A percentile compares a stretch with the other conserved stretches of the same genome.
phyloP scores from a whole-genome alignment of 257 asterid species.

The Salvia miltiorrhiza region DNA sequence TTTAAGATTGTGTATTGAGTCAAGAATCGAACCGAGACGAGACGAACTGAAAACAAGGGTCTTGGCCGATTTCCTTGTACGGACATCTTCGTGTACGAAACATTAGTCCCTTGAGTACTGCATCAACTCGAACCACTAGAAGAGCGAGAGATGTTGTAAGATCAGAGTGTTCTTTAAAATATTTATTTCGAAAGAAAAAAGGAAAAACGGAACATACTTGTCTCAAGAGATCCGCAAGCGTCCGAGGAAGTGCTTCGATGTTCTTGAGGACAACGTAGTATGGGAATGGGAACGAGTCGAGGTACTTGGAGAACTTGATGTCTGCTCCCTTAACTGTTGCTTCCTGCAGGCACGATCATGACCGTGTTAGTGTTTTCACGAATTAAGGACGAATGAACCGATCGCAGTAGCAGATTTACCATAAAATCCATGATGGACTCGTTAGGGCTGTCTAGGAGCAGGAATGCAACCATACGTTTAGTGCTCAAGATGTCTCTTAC shows the following conservation, averaged over 20 bases:
- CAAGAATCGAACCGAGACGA: no score
- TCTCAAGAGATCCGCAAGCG: conserved; percentile 86
- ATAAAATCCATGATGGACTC: conserved; percentile 61
- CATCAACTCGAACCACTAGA: conserved; percentile 98
- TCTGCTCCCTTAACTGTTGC: conserved; percentile 39
- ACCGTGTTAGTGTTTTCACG: neutral
- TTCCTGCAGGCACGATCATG: conserved; percentile 45
- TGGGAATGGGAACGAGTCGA: conserved; percentile 91
- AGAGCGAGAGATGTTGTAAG: neutral
- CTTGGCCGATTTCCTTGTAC: neutral
- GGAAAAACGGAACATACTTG: conserved; percentile 55
- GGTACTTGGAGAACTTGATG: conserved; percentile 39
- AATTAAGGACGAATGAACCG: neutral
- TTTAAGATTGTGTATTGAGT: no score
- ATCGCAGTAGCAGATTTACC: conserved; percentile 34
- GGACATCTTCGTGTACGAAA: neutral
- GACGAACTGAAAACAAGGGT: neutral
- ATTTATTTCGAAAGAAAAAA: no score
- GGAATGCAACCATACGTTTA: conserved; percentile 84
- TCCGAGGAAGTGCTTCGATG: conserved; percentile 84
- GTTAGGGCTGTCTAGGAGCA: conserved; percentile 70
- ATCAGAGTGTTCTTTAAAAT: no score
- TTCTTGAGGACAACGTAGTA: conserved; percentile 76
- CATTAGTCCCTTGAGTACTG: conserved; percentile 50
- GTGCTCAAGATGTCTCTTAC: conserved; percentile 76